Evolutionary conservation across 2,329 filamentous ascomycete species (phyloP).

Genomic region (Teratosphaeria zuluensis): DNA sequence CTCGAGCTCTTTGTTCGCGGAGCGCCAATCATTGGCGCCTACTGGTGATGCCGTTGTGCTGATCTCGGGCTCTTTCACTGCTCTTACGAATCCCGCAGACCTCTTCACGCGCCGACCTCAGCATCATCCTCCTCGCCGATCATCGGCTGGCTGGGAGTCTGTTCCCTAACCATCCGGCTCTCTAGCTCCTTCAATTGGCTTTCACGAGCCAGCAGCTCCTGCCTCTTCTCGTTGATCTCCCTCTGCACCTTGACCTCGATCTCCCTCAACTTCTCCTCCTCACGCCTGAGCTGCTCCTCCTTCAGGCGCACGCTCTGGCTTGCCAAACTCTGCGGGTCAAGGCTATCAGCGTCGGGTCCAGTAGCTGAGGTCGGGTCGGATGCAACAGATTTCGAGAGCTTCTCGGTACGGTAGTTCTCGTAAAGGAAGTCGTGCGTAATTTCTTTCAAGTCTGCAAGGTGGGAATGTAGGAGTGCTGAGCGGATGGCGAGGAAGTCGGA

Average conservation of each 20-base stretch:
- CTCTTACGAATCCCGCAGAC: background rate
- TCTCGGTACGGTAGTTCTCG: conserved; percentile 99
- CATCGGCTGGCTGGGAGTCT: conserved; percentile 12
- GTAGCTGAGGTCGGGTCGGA: conserved; percentile 59
- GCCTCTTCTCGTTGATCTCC: conserved; percentile 99
- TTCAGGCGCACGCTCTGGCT: conserved; percentile 97
- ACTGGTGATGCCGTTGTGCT: background rate
- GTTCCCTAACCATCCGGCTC: conserved; percentile 76
- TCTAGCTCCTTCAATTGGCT: conserved; percentile 98
- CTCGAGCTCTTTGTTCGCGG: background rate
- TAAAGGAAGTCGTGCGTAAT: conserved; percentile 99
- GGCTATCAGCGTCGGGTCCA: conserved; percentile 43
- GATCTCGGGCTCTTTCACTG: background rate
- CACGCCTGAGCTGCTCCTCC: conserved; percentile 97
- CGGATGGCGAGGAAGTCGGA: conserved; percentile 97
- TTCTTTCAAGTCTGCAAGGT: conserved; percentile 96
- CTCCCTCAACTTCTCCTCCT: conserved; percentile 99
- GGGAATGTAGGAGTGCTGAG: conserved; percentile 92
- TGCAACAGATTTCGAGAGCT: conserved; percentile 98
- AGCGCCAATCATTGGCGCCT: background rate
- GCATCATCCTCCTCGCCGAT: conserved; percentile 14
- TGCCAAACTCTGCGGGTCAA: conserved; percentile 96
- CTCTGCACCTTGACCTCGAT: conserved; percentile 99
- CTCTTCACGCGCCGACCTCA: conserved; percentile 11
- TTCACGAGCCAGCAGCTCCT: conserved; percentile 93